Percentiles rank a stretch among this genome's conserved stretches.
Evolutionary conservation across 139 green algal species (phyloP).

Genomic region (Chlorella ohadii): DNA sequence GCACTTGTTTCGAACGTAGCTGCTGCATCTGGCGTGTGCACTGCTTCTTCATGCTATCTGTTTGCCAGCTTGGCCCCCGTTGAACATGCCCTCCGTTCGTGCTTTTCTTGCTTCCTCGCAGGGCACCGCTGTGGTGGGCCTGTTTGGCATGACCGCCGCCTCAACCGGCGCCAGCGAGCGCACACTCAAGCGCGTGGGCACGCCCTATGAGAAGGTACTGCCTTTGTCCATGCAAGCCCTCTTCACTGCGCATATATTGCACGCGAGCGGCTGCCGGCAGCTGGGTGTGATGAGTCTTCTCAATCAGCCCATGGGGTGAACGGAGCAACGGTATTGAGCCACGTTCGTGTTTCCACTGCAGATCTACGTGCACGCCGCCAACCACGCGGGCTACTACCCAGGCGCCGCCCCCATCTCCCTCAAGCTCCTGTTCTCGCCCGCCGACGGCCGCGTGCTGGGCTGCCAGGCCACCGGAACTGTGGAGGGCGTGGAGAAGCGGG

Average conservation of each 20-base stretch:
- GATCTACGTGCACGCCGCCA: slow-evolving; percentile 58
- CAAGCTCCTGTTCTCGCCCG: slow-evolving; percentile 63
- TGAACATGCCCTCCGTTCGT: too few species aligned
- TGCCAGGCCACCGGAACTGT: slow-evolving; percentile 53
- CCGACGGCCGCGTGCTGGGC: slow-evolving; percentile 51
- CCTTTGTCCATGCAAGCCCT: too few species aligned
- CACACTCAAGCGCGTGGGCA: slow-evolving; percentile 40
- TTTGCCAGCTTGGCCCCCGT: too few species aligned
- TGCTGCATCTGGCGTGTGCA: too few species aligned
- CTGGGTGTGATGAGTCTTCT: too few species aligned
- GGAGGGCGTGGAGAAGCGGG: slow-evolving; percentile 61
- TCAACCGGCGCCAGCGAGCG: slow-evolving; percentile 59
- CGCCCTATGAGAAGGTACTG: slow-evolving; percentile 42
- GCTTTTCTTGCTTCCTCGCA: not conserved
- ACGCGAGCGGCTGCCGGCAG: too few species aligned
- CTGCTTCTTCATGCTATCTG: too few species aligned
- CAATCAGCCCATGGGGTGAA: too few species aligned
- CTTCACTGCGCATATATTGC: too few species aligned
- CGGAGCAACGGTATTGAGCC: too few species aligned
- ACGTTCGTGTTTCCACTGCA: too few species aligned
- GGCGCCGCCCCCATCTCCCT: slow-evolving; percentile 56
- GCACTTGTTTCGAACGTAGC: too few species aligned
- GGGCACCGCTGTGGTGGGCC: slow-evolving; percentile 57
- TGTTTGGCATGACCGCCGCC: slow-evolving; percentile 55
- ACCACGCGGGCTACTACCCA: slow-evolving; percentile 70